A percentile compares a stretch with the other conserved stretches of the same genome.
These are phyloP conservation scores for Mycena latifolia DNA, from an alignment of 768 basidiomycete genomes.

Conservation along the genomic window DNA sequence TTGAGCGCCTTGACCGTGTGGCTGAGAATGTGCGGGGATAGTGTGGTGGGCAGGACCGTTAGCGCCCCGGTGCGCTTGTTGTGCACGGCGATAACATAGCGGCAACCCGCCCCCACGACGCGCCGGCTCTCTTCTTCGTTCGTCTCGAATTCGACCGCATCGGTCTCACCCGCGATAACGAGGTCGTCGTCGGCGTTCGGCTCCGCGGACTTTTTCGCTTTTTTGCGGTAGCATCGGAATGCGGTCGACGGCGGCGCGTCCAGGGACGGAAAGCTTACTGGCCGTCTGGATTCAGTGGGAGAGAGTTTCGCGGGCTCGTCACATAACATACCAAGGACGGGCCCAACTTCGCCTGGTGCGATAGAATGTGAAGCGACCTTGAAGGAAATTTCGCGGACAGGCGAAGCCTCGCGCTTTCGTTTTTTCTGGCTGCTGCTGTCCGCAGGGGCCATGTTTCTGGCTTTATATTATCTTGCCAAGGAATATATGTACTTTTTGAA, in stretches of 20 bases:
- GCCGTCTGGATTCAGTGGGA: constrained; percentile 9
- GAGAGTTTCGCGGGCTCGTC: constrained; percentile 34
- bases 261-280: constrained; percentile 36
- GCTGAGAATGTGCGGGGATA: constrained; percentile 75
- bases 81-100: constrained; percentile 87
- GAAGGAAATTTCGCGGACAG: constrained; percentile 50
- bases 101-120: constrained; percentile 71
- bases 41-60: constrained; percentile 73
- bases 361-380: constrained; percentile 44
- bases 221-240: constrained; percentile 52
- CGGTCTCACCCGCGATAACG: constrained; percentile 86
- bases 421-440: constrained; percentile 51
- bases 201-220: constrained; percentile 51
- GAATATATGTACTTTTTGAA: constrained; percentile 10
- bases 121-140: constrained; percentile 64
- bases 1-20: constrained; percentile 90
- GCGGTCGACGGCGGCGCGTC: constrained; percentile 45
- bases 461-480: neutral
- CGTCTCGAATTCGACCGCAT: constrained; percentile 84
- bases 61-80: constrained; percentile 82
- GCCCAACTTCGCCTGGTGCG: constrained; percentile 55
- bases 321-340: constrained; percentile 58
- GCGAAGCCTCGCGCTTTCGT: constrained; percentile 57
- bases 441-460: constrained; percentile 20
- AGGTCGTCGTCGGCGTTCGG: constrained; percentile 41